Conservation (phyloP, 345 rosid species). For the Moringa oleifera region DNA sequence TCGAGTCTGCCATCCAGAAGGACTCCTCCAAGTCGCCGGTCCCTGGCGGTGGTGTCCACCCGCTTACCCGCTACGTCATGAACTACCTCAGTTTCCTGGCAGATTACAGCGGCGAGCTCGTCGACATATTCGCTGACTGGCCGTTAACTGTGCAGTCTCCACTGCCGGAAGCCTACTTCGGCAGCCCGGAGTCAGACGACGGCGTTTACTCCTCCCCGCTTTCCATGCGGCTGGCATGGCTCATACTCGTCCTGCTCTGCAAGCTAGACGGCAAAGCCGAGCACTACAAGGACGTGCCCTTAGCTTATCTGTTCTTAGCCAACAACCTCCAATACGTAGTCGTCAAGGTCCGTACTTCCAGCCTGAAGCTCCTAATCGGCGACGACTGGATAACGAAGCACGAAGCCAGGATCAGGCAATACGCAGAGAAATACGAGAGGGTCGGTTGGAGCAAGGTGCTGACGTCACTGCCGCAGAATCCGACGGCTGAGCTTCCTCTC, state of each 20-base stretch:
- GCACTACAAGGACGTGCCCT: slow-evolving; percentile 49
- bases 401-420: slow-evolving; percentile 48
- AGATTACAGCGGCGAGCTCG: slow-evolving; percentile 47
- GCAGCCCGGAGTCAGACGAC: slow-evolving; percentile 17
- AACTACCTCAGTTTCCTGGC: slow-evolving; percentile 64
- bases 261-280: slow-evolving; percentile 68
- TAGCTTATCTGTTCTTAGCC: slow-evolving; percentile 67
- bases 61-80: slow-evolving; percentile 74
- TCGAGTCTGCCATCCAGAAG: slow-evolving; percentile 55
- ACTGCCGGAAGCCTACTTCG: slow-evolving; percentile 42
- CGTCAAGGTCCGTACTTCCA: slow-evolving; percentile 52
- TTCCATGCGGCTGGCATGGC: slow-evolving; percentile 50
- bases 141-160: slow-evolving; percentile 27
- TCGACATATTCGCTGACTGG: slow-evolving; percentile 55
- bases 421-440: slow-evolving; percentile 57
- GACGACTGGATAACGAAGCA: slow-evolving; percentile 59
- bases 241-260: slow-evolving; percentile 61
- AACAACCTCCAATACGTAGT: slow-evolving; percentile 77
- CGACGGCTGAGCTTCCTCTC: slow-evolving; percentile 17
- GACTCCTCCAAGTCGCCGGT: slow-evolving; percentile 41
- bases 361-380: slow-evolving; percentile 44
- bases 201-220: slow-evolving; percentile 31
- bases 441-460: slow-evolving; percentile 60
- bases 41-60: slow-evolving; percentile 78
- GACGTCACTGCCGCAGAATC: slow-evolving; percentile 32